These are phyloP conservation scores for Coniochaeta prunicola DNA, from an alignment of 2,329 filamentous ascomycete species.

Conservation along the genomic window DNA sequence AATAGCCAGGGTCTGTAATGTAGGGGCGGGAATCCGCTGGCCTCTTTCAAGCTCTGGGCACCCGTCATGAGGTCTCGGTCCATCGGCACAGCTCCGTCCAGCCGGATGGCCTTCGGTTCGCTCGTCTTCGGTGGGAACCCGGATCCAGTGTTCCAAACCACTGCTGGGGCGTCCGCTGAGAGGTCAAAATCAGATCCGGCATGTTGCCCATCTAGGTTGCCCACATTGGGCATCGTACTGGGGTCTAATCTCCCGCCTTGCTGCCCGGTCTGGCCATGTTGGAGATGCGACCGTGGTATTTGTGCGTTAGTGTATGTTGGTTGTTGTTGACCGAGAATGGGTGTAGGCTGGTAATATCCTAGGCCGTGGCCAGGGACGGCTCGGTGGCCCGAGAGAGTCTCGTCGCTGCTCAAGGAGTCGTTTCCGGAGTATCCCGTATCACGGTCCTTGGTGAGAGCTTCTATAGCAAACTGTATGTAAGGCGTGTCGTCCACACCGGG, in stretches of 20 bases:
- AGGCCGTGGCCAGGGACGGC: constrained; percentile 26
- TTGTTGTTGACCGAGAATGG: background rate
- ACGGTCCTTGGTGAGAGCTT: constrained; percentile 72
- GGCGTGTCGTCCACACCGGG: constrained; percentile 79
- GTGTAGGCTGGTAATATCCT: constrained; percentile 25
- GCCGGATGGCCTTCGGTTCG: constrained; percentile 1
- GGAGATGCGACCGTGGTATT: background rate
- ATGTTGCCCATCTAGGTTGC: background rate
- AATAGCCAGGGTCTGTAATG: constrained; percentile 67
- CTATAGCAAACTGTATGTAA: constrained; percentile 83
- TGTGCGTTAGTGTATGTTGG: background rate
- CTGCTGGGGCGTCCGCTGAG: background rate
- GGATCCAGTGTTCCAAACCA: background rate
- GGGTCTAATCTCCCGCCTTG: background rate
- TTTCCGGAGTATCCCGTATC: constrained; percentile 49
- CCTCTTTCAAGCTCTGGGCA: constrained; percentile 28
- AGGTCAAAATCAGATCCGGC: background rate
- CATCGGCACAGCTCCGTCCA: constrained; percentile 19
- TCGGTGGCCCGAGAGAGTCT: constrained; percentile 8
- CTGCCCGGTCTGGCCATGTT: background rate
- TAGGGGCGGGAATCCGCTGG: constrained; percentile 40
- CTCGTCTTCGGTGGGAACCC: background rate
- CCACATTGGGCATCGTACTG: background rate
- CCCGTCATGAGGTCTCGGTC: constrained; percentile 20
- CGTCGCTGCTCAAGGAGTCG: constrained; percentile 35